Base-by-base conservation (phyloP, 2,329 filamentous ascomycete species). In the Scopulariopsis brevicaulis region DNA sequence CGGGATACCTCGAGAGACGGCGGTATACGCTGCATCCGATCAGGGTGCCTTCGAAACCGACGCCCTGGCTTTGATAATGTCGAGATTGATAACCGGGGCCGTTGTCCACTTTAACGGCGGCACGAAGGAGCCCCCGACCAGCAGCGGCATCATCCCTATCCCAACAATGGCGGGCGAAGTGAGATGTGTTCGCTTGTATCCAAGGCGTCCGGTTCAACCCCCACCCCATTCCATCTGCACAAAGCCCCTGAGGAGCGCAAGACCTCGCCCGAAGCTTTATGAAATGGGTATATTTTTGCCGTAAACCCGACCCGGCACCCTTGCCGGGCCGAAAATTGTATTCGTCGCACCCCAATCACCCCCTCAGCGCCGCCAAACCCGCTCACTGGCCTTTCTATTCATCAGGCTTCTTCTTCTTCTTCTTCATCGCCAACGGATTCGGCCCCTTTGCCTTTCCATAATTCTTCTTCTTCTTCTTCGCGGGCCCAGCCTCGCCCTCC, bases 381-480 rank as follows among this genome's bases (percentile, higher is more conserved):
- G n/a, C 52, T 56, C 14, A 60, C 61, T 35, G 53, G 56, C 8
- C 58, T n/a, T 53, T 57, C 40, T 51, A 52, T 57, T 15, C 43
- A 37, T 28, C 55, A 2, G 55, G 28, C 59, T 70, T 67, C 67
- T 82, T 83, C 74, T 86, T 88, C 32, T 61, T 62, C 60, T 89
- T 90, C 74, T 86, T 87, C 56, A 87, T 76, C 55, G 85, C 81
- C 57, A 90, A 71, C 10, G 87, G 87, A 68, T 90, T 90, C 1
- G 85, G 86, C 22, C 80, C 83, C 68, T 88, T 89, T 3, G 77
- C 79, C 40, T 57, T 57, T 1, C 85, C 86, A 59, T 78, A 80
- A 24, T 66, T 67, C 66, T 78, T 81, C 68, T 78, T 82, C 67
- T 81, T 83, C 69, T 84, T 79, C 65, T 71, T 73, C 60, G 71